Evolutionary conservation across 2,329 filamentous ascomycete genomes (phyloP).

Genomic region (Claviceps maximensis): DNA sequence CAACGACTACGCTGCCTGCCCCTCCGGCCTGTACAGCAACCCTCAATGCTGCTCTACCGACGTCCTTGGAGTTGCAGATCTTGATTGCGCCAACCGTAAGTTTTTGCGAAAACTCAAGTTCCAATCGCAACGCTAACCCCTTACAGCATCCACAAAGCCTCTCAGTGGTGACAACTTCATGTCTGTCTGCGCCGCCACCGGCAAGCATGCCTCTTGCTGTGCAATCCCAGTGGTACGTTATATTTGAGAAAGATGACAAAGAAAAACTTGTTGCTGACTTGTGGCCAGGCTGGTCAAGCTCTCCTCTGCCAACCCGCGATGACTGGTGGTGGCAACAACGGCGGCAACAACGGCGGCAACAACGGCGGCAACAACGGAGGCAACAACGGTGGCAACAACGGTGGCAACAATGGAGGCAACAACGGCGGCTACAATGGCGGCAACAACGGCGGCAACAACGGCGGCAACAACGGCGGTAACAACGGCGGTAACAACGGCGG

Average conservation of each 20-base stretch:
- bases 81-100: slow-evolving; percentile 25
- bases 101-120: no score
- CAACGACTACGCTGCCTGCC: slow-evolving; percentile 8
- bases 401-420: not conserved
- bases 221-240: slow-evolving; percentile 6
- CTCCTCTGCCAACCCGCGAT: not conserved
- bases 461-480: not conserved
- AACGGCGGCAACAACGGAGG: not conserved
- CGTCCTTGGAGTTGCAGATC: slow-evolving; percentile 31
- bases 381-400: not conserved
- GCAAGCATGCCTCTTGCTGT: slow-evolving; percentile 7
- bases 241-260: rapidly evolving
- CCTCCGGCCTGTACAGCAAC: slow-evolving; percentile 12
- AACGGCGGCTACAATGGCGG: not conserved
- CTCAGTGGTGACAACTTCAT: slow-evolving; percentile 3
- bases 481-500: slow-evolving; percentile 1
- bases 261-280: not conserved
- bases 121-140: no score
- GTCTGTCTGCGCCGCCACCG: not conserved
- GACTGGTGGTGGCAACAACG: not conserved
- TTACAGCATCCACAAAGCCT: not conserved
- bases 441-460: not conserved
- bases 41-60: slow-evolving; percentile 35
- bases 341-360: not conserved
- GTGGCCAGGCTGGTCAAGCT: not conserved